A percentile compares a stretch with the other conserved stretches of the same genome.
These are phyloP conservation scores for Vairimorpha necatrix DNA, from an alignment of 371 early-diverging fungal genomes.

Conservation along the genomic window DNA sequence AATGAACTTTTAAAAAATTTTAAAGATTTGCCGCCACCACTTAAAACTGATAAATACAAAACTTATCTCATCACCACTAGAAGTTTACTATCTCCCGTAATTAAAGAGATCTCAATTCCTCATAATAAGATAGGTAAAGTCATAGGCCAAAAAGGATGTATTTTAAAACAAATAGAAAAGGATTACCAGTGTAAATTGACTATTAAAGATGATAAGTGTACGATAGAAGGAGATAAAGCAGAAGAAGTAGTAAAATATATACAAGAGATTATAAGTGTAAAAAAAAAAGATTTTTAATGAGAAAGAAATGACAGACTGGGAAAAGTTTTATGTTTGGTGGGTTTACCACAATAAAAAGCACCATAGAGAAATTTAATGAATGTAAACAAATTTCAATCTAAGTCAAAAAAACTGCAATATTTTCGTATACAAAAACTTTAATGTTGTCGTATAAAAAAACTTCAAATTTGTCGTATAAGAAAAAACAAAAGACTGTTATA, in stretches of 20 bases:
- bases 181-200: background rate
- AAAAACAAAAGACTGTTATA: too few relatives aligned
- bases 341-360: slow-evolving; percentile 14
- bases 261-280: background rate
- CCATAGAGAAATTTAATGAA: background rate
- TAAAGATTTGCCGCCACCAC: background rate
- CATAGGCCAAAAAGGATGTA: background rate
- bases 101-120: background rate
- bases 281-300: background rate
- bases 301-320: slow-evolving; percentile 4
- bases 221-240: background rate
- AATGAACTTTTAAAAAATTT: background rate
- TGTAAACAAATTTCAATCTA: too few relatives aligned
- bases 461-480: too few relatives aligned
- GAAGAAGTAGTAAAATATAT: background rate
- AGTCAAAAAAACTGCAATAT: too few relatives aligned
- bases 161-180: background rate
- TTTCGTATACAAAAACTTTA: too few relatives aligned
- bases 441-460: too few relatives aligned
- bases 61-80: background rate
- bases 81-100: background rate
- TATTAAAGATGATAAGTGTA: background rate
- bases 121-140: background rate
- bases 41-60: background rate
- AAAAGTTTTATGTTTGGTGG: slow-evolving; percentile 36